Percentiles rank a stretch among this genome's conserved stretches.
Evolutionary conservation across 2,329 filamentous ascomycete species (phyloP).

Genomic region (Periconia macrospinosa): DNA sequence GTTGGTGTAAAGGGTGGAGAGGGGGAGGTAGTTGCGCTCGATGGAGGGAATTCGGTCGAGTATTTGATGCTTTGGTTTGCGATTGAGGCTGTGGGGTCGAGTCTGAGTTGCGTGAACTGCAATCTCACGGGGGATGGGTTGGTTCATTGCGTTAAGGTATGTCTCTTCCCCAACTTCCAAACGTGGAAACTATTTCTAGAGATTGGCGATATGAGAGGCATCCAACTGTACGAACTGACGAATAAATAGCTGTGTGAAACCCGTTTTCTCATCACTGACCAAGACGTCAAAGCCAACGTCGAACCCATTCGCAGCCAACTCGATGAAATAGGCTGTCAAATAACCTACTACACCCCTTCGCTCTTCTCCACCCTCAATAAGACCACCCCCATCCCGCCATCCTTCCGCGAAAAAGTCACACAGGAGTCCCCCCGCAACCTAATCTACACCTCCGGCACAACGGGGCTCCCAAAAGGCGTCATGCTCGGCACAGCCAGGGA

Average conservation of each 20-base stretch:
- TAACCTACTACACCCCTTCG: slow-evolving; percentile 33
- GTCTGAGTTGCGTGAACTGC: slow-evolving; percentile 39
- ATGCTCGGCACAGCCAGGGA: slow-evolving; percentile 30
- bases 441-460: slow-evolving; percentile 43
- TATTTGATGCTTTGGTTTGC: slow-evolving; percentile 44
- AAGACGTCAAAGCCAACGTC: slow-evolving; percentile 53
- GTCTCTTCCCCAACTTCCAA: slow-evolving; percentile 32
- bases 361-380: slow-evolving; percentile 27
- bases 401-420: slow-evolving; percentile 22
- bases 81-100: slow-evolving; percentile 37
- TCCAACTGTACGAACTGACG: slow-evolving; percentile 53
- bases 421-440: slow-evolving; percentile 31
- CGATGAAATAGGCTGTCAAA: slow-evolving; percentile 22
- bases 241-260: slow-evolving; percentile 52
- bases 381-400: slow-evolving; percentile 24
- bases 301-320: slow-evolving; percentile 29
- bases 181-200: neutral
- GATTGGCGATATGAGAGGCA: neutral
- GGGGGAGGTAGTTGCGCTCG: slow-evolving; percentile 39
- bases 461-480: slow-evolving; percentile 39
- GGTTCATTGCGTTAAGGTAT: slow-evolving; percentile 39
- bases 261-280: slow-evolving; percentile 50
- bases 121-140: slow-evolving; percentile 39
- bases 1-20: slow-evolving; percentile 25
- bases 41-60: slow-evolving; percentile 40